Conservation (phyloP, 73 alveolate species). For the Blepharisma stoltei region DNA sequence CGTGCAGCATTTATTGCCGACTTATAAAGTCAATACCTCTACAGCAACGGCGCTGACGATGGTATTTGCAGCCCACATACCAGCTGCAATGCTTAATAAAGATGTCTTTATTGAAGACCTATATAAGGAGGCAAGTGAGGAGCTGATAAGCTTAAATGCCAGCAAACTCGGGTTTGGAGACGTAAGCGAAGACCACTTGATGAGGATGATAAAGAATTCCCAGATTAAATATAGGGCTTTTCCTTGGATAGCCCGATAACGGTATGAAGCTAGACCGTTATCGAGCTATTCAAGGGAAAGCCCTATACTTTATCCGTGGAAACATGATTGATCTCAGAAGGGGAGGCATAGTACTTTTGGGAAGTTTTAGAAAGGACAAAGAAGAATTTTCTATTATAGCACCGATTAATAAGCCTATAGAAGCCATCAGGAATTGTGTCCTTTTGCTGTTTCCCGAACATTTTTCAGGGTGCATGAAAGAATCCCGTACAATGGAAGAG, state of each 20-base stretch:
- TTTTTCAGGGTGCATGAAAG: background rate
- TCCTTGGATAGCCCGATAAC: no score
- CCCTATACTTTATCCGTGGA: constrained; percentile 14
- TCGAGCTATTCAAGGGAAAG: no score
- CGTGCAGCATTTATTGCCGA: constrained; percentile 11
- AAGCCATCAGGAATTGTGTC: background rate
- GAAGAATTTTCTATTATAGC: background rate
- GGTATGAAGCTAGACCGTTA: no score
- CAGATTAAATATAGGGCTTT: no score
- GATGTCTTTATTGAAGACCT: background rate
- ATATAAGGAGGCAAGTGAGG: constrained; percentile 14
- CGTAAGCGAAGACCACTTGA: background rate
- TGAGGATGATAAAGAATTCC: background rate
- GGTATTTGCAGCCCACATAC: background rate
- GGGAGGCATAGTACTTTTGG: background rate
- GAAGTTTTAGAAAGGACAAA: background rate
- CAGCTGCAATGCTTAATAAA: background rate
- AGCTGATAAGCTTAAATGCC: background rate
- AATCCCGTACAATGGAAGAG: background rate
- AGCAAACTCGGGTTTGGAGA: background rate
- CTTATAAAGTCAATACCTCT: background rate
- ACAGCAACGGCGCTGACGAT: constrained; percentile 27
- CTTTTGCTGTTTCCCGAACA: background rate
- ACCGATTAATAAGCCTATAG: background rate
- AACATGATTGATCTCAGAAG: background rate